Evolutionary conservation across 768 basidiomycete species (phyloP).

Genomic region (Russula ochroleuca): DNA sequence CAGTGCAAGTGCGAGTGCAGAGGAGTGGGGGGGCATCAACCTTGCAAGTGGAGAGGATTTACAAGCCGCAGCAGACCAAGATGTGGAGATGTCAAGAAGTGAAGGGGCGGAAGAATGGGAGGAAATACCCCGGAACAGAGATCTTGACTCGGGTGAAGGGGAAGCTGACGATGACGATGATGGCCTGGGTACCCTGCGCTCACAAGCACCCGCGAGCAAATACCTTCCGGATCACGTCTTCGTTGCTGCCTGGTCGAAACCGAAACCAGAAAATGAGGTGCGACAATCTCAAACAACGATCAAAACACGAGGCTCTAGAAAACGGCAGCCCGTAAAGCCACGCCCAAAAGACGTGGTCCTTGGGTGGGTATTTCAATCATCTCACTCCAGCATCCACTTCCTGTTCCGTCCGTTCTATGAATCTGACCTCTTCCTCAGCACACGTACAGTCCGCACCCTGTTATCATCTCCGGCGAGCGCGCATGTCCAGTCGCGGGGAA

Average conservation of each 20-base stretch:
- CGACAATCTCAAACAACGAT: constrained; percentile 1
- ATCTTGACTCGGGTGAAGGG: not conserved
- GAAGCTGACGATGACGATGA: constrained; percentile 8
- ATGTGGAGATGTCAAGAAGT: constrained; percentile 5
- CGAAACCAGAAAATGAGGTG: constrained; percentile 1
- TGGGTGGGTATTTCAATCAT: constrained; percentile 20
- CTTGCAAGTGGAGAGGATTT: not conserved
- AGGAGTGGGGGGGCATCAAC: constrained; percentile 20
- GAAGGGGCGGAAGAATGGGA: constrained; percentile 9
- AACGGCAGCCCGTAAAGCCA: constrained; percentile 1
- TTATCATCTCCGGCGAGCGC: constrained; percentile 13
- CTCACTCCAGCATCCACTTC: not conserved
- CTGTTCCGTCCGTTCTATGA: constrained; percentile 7
- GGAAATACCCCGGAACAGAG: not conserved
- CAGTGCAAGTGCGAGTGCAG: constrained; percentile 10
- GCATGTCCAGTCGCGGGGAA: not conserved
- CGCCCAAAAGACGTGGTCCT: constrained; percentile 26
- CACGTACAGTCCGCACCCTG: constrained; percentile 25
- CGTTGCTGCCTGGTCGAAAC: constrained; percentile 14
- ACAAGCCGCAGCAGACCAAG: not conserved
- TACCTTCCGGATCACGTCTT: constrained; percentile 29
- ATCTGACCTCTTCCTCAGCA: constrained; percentile 14
- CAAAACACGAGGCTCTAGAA: constrained; percentile 10
- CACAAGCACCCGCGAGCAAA: constrained; percentile 5
- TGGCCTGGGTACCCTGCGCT: not conserved